Evolutionary conservation across 805 yeast species (phyloP).

Genomic region (Zygosaccharomyces bailii): DNA sequence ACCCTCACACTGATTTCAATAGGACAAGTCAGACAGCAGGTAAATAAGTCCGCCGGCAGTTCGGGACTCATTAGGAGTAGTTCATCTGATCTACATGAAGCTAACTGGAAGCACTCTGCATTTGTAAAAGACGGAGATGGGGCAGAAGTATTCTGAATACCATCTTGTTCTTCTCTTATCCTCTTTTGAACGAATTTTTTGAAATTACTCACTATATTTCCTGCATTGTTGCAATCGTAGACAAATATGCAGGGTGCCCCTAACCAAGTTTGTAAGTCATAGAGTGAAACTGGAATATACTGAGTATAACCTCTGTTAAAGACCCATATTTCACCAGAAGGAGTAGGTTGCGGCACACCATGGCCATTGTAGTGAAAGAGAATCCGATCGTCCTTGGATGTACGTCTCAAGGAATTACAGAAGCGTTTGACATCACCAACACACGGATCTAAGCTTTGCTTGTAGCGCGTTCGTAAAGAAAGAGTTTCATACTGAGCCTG

Average conservation of each 20-base stretch:
- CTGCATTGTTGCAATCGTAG: slow-evolving; percentile 92
- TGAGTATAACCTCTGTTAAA: slow-evolving; percentile 96
- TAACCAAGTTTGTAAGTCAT: slow-evolving; percentile 93
- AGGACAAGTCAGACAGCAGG: slow-evolving; percentile 93
- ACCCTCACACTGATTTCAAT: slow-evolving; percentile 90
- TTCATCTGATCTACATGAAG: slow-evolving; percentile 87
- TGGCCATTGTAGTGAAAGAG: slow-evolving; percentile 96
- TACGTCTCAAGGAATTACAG: slow-evolving; percentile 81
- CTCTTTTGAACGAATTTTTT: slow-evolving; percentile 86
- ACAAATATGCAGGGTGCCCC: slow-evolving; percentile 97
- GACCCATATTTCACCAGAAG: slow-evolving; percentile 97
- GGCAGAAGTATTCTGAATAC: slow-evolving; percentile 41
- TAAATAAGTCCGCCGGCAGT: slow-evolving; percentile 91
- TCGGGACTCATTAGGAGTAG: slow-evolving; percentile 89
- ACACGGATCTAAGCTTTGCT: slow-evolving; percentile 88
- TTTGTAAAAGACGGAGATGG: slow-evolving; percentile 49
- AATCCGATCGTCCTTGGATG: slow-evolving; percentile 90
- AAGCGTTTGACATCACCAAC: slow-evolving; percentile 93
- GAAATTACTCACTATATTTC: slow-evolving; percentile 85
- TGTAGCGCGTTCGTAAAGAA: slow-evolving; percentile 81
- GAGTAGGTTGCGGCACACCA: slow-evolving; percentile 97
- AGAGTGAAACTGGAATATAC: slow-evolving; percentile 93
- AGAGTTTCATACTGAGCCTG: slow-evolving; percentile 88
- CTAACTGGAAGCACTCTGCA: slow-evolving; percentile 85
- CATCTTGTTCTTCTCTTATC: slow-evolving; percentile 77